Conservation (phyloP, 2,329 filamentous ascomycete species). For the Sclerotinia spermophila region DNA sequence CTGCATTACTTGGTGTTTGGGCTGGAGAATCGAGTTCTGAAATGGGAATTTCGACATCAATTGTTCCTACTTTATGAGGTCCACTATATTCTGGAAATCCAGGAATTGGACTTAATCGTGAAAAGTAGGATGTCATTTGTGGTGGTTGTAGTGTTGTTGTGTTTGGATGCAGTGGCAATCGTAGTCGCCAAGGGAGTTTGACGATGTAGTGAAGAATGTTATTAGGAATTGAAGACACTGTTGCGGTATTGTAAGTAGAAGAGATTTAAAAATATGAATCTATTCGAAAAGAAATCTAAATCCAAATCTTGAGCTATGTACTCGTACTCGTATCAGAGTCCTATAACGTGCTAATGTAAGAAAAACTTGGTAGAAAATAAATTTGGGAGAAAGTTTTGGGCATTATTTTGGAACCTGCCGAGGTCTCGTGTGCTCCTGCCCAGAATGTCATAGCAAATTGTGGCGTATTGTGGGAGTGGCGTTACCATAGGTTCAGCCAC, state of each 20-base stretch:
- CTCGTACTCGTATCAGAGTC: no score
- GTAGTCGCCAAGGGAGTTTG: not conserved
- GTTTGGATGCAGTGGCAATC: not conserved
- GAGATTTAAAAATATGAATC: not conserved
- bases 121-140: constrained; percentile 37
- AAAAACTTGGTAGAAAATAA: not conserved
- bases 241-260: not conserved
- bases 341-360: not conserved
- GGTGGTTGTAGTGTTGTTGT: not conserved
- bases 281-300: not conserved
- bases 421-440: constrained; percentile 9
- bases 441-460: constrained; percentile 8
- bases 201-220: not conserved
- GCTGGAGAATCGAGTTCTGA: constrained; percentile 54
- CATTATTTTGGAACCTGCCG: not conserved
- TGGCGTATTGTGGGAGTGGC: not conserved
- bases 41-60: constrained; percentile 76
- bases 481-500: not conserved
- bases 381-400: constrained; percentile 2
- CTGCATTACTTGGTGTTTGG: constrained; percentile 45
- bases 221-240: not conserved
- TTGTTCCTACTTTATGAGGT: constrained; percentile 72
- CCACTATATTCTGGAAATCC: constrained; percentile 72
- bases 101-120: constrained; percentile 63
- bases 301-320: not conserved